Evolutionary conservation across 257 asterid species (phyloP).

Genomic region (Verbascum thapsus): DNA sequence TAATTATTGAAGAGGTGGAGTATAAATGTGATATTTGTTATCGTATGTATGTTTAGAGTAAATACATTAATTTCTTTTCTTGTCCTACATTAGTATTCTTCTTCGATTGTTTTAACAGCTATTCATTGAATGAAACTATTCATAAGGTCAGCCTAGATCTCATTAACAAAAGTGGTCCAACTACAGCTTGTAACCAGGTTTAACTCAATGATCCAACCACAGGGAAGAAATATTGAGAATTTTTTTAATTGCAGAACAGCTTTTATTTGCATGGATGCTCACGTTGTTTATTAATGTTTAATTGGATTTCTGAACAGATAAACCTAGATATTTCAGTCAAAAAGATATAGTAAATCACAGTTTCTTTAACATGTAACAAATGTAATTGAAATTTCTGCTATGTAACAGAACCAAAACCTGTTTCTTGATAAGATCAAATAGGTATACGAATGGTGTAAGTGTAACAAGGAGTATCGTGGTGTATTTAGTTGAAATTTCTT

Average conservation of each 20-base stretch:
- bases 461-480: neutral
- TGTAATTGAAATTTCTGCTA: constrained; percentile 1
- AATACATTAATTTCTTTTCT: neutral
- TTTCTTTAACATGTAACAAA: neutral
- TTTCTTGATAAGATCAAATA: neutral
- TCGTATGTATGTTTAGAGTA: neutral
- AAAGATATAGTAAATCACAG: neutral
- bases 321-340: neutral
- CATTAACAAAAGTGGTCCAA: neutral
- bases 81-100: neutral
- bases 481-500: neutral
- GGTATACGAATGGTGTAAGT: neutral
- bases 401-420: neutral
- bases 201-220: neutral
- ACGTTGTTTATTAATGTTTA: neutral
- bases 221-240: constrained; percentile 1
- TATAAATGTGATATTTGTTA: neutral
- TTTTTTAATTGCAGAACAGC: neutral
- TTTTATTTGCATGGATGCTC: neutral
- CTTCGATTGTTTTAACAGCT: neutral
- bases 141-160: neutral
- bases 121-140: neutral
- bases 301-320: neutral
- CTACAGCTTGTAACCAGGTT: neutral
- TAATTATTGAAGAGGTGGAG: neutral